Evolutionary conservation across 176 grass and related monocot species (phyloP), one percentile per base, ranked within the genome.

Genomic region (Phragmites australis): DNA sequence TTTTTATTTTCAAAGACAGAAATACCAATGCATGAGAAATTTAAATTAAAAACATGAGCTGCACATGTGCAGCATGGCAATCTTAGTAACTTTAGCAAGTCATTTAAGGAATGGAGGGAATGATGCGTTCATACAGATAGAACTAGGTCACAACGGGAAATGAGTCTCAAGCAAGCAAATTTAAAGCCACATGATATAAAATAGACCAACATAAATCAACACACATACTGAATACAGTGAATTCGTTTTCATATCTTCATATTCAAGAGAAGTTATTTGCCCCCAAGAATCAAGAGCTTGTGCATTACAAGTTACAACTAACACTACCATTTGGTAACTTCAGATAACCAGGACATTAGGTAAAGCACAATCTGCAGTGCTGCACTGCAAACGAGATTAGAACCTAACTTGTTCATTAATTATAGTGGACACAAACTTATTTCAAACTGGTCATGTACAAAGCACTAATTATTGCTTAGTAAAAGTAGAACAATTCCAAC

Each of bases 141-240:
- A 64, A 59, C 17, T 12, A 75, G 5, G 32, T 65, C 45, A 64
- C 25, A 53, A 79, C 15, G 0, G 56, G 29, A 21, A 65, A 65
- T 13, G 25, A 1, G 5, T 14, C 45, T 63, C 57, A 72, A 64
- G 45, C 18, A 60, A 72, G 70, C 7, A 83, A 75, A 83, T 11
- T 41, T 70, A 47, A 39, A 39, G 48, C 41, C 67, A 13, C 13
- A 54, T 53, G 5, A 46, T 64, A 72, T 39, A 72, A 71, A 72
- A 41, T 32, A 65, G 27, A 72, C 58, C 27, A 84, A 67, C 56
- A 19, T 46, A 83, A 55, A 66, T 83, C 21, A 47, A 84, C 42
- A 73, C 7, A 32, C 23, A 65, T 61, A 51, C 29, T 84, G 41
- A 72, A 81, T n/a, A 83, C 1, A 50, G 21, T 21, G n/a, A 71